phyloP scores from a whole-genome alignment of 345 rosid genomes.

The Eucalyptus sp. region DNA sequence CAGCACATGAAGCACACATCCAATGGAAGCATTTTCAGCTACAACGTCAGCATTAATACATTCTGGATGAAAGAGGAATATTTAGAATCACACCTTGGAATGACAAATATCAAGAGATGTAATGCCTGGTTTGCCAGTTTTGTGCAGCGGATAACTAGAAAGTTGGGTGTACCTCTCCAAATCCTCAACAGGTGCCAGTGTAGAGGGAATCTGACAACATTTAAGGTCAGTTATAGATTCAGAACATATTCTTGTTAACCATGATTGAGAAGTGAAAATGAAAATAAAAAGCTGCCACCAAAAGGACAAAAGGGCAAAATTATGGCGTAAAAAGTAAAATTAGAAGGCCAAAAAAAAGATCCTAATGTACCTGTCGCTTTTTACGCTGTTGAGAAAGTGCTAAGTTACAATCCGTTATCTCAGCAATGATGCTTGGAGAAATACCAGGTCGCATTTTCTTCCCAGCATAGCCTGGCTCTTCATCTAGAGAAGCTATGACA shows the following conservation, averaged over 20 bases:
- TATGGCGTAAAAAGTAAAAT: neutral
- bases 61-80: neutral
- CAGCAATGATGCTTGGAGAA: conserved; percentile 47
- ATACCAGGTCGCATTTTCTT: conserved; percentile 68
- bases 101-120: conserved; percentile 59
- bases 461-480: conserved; percentile 32
- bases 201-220: conserved; percentile 47
- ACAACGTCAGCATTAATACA: neutral
- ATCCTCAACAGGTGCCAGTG: conserved; percentile 56
- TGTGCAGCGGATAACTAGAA: conserved; percentile 95
- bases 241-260: neutral
- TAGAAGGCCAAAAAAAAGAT: neutral
- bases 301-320: neutral
- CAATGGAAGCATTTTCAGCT: neutral
- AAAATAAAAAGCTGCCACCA: neutral
- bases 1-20: neutral
- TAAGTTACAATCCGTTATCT: conserved; percentile 83
- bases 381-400: conserved; percentile 90
- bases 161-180: conserved; percentile 86
- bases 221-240: neutral
- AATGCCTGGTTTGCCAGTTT: conserved; percentile 84
- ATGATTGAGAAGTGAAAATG: neutral
- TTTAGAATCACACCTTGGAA: conserved; percentile 44
- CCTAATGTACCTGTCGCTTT: conserved; percentile 55
- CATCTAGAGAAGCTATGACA: conserved; percentile 34